phyloP scores from a whole-genome alignment of 768 basidiomycete species.

The Mycena crocata region DNA sequence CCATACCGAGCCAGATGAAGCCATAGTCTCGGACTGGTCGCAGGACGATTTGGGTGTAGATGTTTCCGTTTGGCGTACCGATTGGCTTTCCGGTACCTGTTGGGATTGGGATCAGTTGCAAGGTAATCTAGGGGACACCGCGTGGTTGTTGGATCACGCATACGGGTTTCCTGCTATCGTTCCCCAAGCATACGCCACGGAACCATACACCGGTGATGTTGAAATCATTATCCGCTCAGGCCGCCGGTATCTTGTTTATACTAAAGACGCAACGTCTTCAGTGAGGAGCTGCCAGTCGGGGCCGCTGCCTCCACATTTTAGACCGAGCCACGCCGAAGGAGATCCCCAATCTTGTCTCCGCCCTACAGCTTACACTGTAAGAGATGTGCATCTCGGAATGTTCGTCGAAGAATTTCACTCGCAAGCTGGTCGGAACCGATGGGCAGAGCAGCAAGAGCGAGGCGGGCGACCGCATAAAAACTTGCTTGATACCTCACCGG shows the following conservation, averaged over 20 bases:
- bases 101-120: neutral
- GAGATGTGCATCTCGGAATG: neutral
- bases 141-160: slow-evolving; percentile 14
- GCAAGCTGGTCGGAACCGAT: neutral
- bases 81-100: neutral
- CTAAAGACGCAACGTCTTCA: slow-evolving; percentile 51
- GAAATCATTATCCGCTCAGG: neutral
- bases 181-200: neutral
- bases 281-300: slow-evolving; percentile 67
- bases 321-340: slow-evolving; percentile 33
- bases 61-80: neutral
- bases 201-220: neutral
- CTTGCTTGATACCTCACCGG: neutral
- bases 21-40: neutral
- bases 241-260: slow-evolving; percentile 78
- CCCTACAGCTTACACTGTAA: neutral
- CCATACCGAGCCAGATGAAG: neutral
- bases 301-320: slow-evolving; percentile 78
- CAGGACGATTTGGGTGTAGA: neutral
- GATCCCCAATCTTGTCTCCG: neutral
- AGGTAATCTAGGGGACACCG: neutral
- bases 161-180: slow-evolving; percentile 6
- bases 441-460: neutral
- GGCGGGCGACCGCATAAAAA: neutral
- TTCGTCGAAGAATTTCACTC: neutral